phyloP scores from a whole-genome alignment of 768 basidiomycete species.

The Nidularia pulvinata region DNA sequence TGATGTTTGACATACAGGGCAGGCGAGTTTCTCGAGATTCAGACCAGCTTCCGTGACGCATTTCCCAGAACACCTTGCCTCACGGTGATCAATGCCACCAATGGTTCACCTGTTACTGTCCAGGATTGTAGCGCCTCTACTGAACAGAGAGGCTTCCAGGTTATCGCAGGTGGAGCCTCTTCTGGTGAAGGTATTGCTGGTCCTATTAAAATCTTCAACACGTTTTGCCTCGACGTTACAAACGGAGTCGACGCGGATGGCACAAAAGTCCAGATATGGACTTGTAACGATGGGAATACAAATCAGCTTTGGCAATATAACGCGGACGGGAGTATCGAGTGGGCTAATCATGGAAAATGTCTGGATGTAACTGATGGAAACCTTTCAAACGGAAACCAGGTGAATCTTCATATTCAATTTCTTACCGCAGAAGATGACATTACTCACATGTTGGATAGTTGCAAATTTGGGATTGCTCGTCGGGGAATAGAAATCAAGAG shows the following conservation, averaged over 20 bases:
- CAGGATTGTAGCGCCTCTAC: no score
- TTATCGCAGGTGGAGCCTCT: no score
- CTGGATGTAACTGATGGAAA: constrained; percentile 44
- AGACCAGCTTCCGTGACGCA: no score
- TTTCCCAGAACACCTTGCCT: no score
- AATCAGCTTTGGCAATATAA: constrained; percentile 50
- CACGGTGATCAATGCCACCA: no score
- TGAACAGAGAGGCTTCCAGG: no score
- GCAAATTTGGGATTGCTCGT: constrained; percentile 43
- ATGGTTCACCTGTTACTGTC: no score
- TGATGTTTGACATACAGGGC: no score
- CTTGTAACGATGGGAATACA: constrained; percentile 33
- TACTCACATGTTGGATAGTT: constrained; percentile 23
- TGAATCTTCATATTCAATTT: constrained; percentile 15
- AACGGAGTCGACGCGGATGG: constrained; percentile 40
- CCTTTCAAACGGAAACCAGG: constrained; percentile 35
- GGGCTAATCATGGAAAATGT: constrained; percentile 50
- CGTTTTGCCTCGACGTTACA: constrained; percentile 48
- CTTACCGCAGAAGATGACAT: not conserved
- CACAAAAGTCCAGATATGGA: constrained; percentile 50
- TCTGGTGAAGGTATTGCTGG: no score
- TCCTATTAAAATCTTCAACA: no score
- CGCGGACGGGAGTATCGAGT: constrained; percentile 37
- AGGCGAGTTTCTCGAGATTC: no score
- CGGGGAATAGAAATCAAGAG: constrained; percentile 16